Evolutionary conservation across 164 flowering plant species (phyloP).

Genomic region (Houttuynia cordata): DNA sequence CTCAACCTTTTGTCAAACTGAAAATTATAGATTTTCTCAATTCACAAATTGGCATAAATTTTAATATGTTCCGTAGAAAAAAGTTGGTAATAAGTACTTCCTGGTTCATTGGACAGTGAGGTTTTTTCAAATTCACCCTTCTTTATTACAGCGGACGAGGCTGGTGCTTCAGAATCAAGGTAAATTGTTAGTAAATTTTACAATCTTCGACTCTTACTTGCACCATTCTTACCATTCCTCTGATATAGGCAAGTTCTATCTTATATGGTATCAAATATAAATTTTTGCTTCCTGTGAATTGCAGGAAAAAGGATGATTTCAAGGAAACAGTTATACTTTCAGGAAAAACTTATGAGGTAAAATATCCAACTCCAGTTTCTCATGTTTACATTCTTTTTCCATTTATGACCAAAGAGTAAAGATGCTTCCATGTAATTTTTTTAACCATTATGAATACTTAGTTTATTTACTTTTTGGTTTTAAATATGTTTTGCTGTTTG

Average conservation of each 20-base stretch:
- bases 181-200: not conserved
- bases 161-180: constrained; percentile 54
- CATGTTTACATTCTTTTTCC: too few relatives aligned
- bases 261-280: not conserved
- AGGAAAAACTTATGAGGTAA: constrained; percentile 79
- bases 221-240: too few relatives aligned
- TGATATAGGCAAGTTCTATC: too few relatives aligned
- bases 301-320: constrained; percentile 59
- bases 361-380: constrained; percentile 1
- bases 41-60: too few relatives aligned
- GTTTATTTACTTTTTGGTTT: not conserved
- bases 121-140: constrained; percentile 90
- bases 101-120: constrained; percentile 32
- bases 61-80: too few relatives aligned
- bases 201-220: not conserved
- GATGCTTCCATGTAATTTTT: too few relatives aligned
- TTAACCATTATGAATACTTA: not conserved
- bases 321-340: constrained; percentile 68
- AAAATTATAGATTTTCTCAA: too few relatives aligned
- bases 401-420: too few relatives aligned
- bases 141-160: constrained; percentile 80
- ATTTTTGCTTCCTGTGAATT: constrained; percentile 2
- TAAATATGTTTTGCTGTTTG: too few relatives aligned
- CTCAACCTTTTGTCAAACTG: too few relatives aligned
- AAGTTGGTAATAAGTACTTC: not conserved